phyloP scores from a whole-genome alignment of 345 rosid species.

The Carallia pectinifolia region DNA sequence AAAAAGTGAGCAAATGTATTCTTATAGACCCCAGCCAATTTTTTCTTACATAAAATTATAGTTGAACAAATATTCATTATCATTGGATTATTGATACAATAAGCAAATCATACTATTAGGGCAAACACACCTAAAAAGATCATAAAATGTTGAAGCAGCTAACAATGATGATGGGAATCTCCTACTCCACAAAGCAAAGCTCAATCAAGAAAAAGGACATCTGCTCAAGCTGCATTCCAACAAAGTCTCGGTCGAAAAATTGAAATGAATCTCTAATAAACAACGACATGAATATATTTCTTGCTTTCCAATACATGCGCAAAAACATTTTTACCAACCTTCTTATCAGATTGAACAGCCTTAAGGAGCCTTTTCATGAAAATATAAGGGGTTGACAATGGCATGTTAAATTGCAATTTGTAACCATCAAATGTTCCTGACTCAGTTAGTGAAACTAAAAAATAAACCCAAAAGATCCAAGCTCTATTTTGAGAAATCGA shows the following conservation, averaged over 20 bases:
- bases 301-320: background rate
- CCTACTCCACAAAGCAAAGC: conserved; percentile 80
- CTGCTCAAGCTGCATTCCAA: conserved; percentile 51
- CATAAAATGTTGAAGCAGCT: conserved; percentile 75
- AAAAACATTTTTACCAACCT: conserved; percentile 32
- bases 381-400: conserved; percentile 79
- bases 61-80: too few relatives aligned
- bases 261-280: too few relatives aligned
- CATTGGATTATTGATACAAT: too few relatives aligned
- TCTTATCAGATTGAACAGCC: conserved; percentile 82
- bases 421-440: conserved; percentile 76
- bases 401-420: conserved; percentile 74
- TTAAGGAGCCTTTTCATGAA: conserved; percentile 76
- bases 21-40: too few relatives aligned
- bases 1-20: background rate
- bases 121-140: too few relatives aligned
- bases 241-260: too few relatives aligned
- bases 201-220: conserved; percentile 80
- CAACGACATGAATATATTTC: background rate
- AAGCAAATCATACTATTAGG: too few relatives aligned
- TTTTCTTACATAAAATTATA: too few relatives aligned
- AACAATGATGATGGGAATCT: conserved; percentile 78
- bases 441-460: too few relatives aligned
- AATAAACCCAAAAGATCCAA: too few relatives aligned
- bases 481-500: too few relatives aligned